Evolutionary conservation across 192 early-diverging fungal genomes (phyloP).

Genomic region (Linnemannia elongata): DNA sequence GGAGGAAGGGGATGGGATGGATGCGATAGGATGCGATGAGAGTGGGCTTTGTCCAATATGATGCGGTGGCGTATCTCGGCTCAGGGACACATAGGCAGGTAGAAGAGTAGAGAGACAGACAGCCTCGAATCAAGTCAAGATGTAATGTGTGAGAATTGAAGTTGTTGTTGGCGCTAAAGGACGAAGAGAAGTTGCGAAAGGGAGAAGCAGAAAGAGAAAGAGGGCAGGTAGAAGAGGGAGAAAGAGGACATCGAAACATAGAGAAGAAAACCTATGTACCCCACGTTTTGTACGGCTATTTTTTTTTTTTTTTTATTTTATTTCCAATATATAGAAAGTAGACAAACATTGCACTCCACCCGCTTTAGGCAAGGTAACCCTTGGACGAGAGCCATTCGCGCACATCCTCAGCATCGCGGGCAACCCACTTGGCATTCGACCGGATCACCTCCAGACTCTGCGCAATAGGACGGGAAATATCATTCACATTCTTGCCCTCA

Average conservation of each 20-base stretch:
- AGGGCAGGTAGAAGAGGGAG: neutral
- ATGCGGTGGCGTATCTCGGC: conserved; percentile 3
- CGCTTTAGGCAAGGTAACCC: conserved; percentile 34
- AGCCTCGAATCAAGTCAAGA: neutral
- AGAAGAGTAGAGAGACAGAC: neutral
- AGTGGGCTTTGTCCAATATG: conserved; percentile 1
- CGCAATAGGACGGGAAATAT: conserved; percentile 75
- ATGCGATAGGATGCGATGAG: neutral
- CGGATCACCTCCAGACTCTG: conserved; percentile 81
- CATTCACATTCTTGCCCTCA: conserved; percentile 71
- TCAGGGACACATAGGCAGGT: neutral
- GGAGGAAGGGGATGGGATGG: neutral
- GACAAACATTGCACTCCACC: neutral
- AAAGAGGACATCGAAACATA: neutral
- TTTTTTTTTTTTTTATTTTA: neutral
- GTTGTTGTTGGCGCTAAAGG: neutral
- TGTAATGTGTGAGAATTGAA: neutral
- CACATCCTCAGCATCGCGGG: conserved; percentile 70
- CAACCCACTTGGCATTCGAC: conserved; percentile 69
- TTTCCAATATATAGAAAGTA: neutral
- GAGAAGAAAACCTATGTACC: neutral
- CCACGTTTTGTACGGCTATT: neutral
- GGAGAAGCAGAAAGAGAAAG: neutral
- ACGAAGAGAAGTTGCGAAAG: neutral
- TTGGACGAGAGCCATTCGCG: conserved; percentile 59